Base-by-base conservation (phyloP, 2,329 filamentous ascomycete genomes). In the Aureobasidium sp. region DNA sequence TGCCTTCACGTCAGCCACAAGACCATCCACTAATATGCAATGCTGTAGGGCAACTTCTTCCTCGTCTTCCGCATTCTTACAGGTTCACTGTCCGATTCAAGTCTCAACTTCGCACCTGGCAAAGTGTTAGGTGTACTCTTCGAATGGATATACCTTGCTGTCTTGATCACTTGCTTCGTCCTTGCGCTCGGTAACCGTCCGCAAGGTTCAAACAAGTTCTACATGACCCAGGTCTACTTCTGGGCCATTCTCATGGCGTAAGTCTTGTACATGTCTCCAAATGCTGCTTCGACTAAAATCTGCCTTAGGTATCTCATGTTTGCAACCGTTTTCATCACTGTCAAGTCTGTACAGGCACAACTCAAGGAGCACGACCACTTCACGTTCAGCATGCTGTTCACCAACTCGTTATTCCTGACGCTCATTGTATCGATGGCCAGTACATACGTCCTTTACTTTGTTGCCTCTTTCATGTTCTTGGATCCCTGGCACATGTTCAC, bases 401-500 rank as follows among this genome's bases (percentile, higher is more conserved):
- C 85, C 69, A 96, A 99, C 74, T 81, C 85, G 66, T 85, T 95
- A 63, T 97, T 99, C 78, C 92, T 94, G 75, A 95, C 91, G 37
- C 83, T 99, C 66, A 94, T 99, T 69, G 86, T 99, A 57, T 97
- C 92, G 0, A 84, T 97, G 70, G 84, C 89, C 70, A 94, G 92
- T 12, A 99, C 94, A 0, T 99, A 94, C 73, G 82, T 95, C 65
- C 87, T 99, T 70, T 99, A 92, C 88, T 83, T 97, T 64, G 77
- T 99, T 56, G 89, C 91, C 0, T 96, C 92, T 9, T 81, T 99
- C 67, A 81, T 99, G 68, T 97, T 97, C 86, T 86, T 97, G 75
- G 94, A 99, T 74, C 94, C 94, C 4, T 99, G 94, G 93, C 94
- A 99, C 78, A 97, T 99, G 92, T 83, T 96, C 74, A 97, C 94